Conservation (phyloP, 1,284 basidiomycete species). For the Veloporphyrellus conicus region DNA sequence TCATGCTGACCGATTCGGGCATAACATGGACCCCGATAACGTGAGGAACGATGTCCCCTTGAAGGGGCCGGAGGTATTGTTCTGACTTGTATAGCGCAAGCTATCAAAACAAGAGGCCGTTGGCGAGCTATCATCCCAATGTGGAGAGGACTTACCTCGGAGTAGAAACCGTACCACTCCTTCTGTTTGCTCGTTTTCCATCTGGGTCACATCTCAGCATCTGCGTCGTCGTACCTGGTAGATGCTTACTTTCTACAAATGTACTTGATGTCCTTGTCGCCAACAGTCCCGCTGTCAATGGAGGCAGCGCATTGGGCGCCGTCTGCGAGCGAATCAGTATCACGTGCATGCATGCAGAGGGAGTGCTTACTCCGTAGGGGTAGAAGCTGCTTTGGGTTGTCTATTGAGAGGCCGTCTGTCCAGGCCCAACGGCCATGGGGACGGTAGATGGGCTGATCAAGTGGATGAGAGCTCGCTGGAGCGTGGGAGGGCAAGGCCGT, state of each 20-base stretch:
- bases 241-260: constrained; percentile 45
- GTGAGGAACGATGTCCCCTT: constrained; percentile 50
- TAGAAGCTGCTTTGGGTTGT: constrained; percentile 28
- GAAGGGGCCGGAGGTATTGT: constrained; percentile 45
- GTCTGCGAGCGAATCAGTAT: constrained; percentile 28
- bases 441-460: constrained; percentile 30
- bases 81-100: constrained; percentile 43
- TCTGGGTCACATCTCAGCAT: constrained; percentile 27
- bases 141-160: constrained; percentile 33
- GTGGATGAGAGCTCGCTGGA: constrained; percentile 1
- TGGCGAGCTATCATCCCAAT: not conserved
- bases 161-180: constrained; percentile 42
- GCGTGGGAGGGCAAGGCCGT: not conserved
- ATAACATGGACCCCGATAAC: constrained; percentile 49
- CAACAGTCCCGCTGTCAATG: constrained; percentile 38
- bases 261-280: constrained; percentile 39
- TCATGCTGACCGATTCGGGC: constrained; percentile 40
- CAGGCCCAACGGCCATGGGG: constrained; percentile 40
- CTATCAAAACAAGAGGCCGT: constrained; percentile 17
- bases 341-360: not conserved
- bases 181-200: constrained; percentile 36
- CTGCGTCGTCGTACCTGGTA: not conserved
- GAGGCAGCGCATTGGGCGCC: constrained; percentile 40
- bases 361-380: constrained; percentile 26
- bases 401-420: constrained; percentile 35